Percentiles rank a stretch among this genome's conserved stretches.
These are phyloP conservation scores for Coemansia sp. DNA, from an alignment of 192 early-diverging fungal genomes.

Conservation along the genomic window DNA sequence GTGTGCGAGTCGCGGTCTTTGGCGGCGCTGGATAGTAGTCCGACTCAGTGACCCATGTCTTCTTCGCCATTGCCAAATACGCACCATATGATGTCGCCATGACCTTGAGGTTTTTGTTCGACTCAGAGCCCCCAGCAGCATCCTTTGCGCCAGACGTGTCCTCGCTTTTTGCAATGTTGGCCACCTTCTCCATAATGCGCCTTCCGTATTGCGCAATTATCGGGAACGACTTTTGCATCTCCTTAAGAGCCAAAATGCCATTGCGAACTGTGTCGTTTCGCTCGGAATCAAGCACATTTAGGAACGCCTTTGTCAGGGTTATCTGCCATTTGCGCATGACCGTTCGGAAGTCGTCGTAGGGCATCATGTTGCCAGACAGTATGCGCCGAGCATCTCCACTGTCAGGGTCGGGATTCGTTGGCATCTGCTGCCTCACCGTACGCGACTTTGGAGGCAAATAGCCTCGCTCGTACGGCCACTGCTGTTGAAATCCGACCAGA, in stretches of 20 bases:
- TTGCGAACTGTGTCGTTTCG: slow-evolving; percentile 51
- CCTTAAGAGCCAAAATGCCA: slow-evolving; percentile 40
- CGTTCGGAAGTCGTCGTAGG: slow-evolving; percentile 44
- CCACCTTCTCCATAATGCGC: slow-evolving; percentile 39
- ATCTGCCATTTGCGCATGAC: slow-evolving; percentile 54
- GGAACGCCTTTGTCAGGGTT: slow-evolving; percentile 39
- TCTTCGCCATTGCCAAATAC: slow-evolving; percentile 33
- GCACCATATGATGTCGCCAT: slow-evolving; percentile 45
- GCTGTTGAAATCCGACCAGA: slow-evolving; percentile 38
- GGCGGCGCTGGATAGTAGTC: slow-evolving; percentile 30
- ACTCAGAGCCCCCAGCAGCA: slow-evolving; percentile 4
- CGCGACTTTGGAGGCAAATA: slow-evolving; percentile 50
- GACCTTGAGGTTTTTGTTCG: slow-evolving; percentile 49
- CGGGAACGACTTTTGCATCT: slow-evolving; percentile 49
- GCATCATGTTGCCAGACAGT: slow-evolving; percentile 24
- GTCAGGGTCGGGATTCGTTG: background rate
- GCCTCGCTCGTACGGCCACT: slow-evolving; percentile 40
- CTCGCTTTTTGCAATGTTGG: slow-evolving; percentile 27
- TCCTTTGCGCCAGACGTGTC: background rate
- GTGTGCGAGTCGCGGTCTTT: slow-evolving; percentile 1
- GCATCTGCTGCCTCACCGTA: slow-evolving; percentile 26
- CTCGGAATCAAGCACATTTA: slow-evolving; percentile 20
- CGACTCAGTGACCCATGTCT: slow-evolving; percentile 39
- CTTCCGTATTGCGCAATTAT: slow-evolving; percentile 34
- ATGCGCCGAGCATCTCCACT: slow-evolving; percentile 37